phyloP scores from a whole-genome alignment of 495 filamentous ascomycete species.

The Penicillium daleae region DNA sequence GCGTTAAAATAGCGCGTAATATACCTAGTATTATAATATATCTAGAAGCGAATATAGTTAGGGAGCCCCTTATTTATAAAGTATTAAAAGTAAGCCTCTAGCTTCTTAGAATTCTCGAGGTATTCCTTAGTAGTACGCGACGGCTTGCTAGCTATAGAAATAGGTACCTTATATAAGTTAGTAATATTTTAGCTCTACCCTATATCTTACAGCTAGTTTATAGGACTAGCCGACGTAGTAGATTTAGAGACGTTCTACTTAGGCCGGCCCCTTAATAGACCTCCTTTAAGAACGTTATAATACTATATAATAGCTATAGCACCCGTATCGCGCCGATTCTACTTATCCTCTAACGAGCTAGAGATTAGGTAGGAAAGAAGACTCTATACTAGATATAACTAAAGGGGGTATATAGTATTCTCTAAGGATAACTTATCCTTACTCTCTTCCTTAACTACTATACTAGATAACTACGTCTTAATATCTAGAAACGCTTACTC shows the following conservation, averaged over 20 bases:
- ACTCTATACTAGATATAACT: slow-evolving; percentile 19
- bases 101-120: slow-evolving; percentile 4
- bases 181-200: neutral
- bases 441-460: slow-evolving; percentile 5
- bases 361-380: slow-evolving; percentile 21
- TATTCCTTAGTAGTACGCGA: neutral
- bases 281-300: neutral
- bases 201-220: neutral
- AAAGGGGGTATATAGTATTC: slow-evolving; percentile 14
- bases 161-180: neutral
- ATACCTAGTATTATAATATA: too few relatives aligned
- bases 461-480: slow-evolving; percentile 12
- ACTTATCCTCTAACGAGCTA: slow-evolving; percentile 23
- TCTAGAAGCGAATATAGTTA: neutral
- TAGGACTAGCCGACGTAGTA: neutral
- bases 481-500: too few relatives aligned
- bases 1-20: neutral
- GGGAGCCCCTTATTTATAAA: slow-evolving; percentile 12
- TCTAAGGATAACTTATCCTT: slow-evolving; percentile 9
- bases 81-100: slow-evolving; percentile 13
- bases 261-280: slow-evolving; percentile 13
- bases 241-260: slow-evolving; percentile 9
- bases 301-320: neutral
- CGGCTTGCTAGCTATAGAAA: neutral
- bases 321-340: slow-evolving; percentile 6